Conservation (phyloP, 192 early-diverging fungal genomes). For the Coemansia sp. region DNA sequence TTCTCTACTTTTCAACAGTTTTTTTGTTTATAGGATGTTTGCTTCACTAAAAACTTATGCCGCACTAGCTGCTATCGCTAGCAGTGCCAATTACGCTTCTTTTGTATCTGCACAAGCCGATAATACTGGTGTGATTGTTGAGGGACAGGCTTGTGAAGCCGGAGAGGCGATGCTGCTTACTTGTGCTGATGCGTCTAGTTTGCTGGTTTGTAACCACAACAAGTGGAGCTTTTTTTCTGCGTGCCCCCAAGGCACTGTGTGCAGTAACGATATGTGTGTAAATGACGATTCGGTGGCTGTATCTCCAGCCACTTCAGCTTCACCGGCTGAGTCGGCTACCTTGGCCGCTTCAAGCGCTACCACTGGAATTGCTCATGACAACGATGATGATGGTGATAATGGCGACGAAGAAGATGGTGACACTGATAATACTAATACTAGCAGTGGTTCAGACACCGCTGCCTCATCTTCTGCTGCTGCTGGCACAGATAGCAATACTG, state of each 20-base stretch:
- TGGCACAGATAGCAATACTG: too few species aligned
- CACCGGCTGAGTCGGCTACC: too few species aligned
- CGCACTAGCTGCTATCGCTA: background rate
- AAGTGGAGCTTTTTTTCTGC: background rate
- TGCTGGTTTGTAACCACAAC: background rate
- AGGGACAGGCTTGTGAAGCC: background rate
- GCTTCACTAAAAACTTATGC: background rate
- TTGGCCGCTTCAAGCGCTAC: too few species aligned
- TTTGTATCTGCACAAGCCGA: background rate
- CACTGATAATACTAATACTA: too few species aligned
- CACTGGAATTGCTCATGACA: background rate
- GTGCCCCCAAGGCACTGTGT: conserved; percentile 1
- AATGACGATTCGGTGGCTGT: background rate
- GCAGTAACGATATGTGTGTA: background rate
- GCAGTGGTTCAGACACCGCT: too few species aligned
- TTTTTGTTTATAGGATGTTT: background rate
- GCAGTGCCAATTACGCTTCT: background rate
- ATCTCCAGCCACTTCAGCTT: background rate
- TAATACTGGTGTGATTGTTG: background rate
- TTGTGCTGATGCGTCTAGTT: background rate
- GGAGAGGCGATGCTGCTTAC: background rate
- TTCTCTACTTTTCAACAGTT: background rate
- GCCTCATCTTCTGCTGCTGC: too few species aligned
- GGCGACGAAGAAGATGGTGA: too few species aligned
- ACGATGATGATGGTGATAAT: too few species aligned